Percentiles rank a stretch among this genome's conserved stretches.
phyloP scores from a whole-genome alignment of 2,329 filamentous ascomycete species.

The Fusarium sp. region DNA sequence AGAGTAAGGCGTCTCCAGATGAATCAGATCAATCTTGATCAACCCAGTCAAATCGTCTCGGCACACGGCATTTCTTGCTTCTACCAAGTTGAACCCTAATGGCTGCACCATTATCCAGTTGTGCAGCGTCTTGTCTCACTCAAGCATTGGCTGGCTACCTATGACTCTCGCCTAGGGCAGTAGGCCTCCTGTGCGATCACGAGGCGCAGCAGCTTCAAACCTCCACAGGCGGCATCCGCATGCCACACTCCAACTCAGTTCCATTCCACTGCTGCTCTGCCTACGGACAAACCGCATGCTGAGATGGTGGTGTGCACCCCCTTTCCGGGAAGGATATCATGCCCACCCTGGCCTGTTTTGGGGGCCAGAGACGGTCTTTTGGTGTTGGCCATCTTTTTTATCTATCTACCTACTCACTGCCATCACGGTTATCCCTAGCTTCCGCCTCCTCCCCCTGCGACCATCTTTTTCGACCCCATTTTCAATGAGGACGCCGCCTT shows the following conservation, averaged over 20 bases:
- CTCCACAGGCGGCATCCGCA: not conserved
- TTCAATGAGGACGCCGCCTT: constrained; percentile 27
- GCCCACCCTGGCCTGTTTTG: constrained; percentile 23
- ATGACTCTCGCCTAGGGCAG: constrained; percentile 7
- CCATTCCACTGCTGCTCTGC: not conserved
- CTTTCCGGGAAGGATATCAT: constrained; percentile 10
- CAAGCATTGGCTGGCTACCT: constrained; percentile 6
- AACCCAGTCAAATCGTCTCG: constrained; percentile 13
- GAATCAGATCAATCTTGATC: not conserved
- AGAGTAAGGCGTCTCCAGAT: not conserved
- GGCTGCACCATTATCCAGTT: constrained; percentile 22
- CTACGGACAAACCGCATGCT: not conserved
- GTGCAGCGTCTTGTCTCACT: constrained; percentile 17
- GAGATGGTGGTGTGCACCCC: not conserved
- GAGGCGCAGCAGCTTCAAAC: constrained; percentile 32
- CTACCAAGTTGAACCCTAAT: not conserved
- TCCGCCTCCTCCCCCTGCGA: not conserved
- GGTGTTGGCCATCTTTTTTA: not conserved
- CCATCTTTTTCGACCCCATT: constrained; percentile 17
- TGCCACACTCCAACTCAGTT: not conserved
- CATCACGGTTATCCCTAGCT: not conserved
- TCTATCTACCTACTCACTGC: constrained; percentile 22
- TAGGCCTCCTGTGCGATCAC: constrained; percentile 34
- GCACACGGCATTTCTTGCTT: constrained; percentile 12
- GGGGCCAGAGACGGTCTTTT: constrained; percentile 17